Evolutionary conservation across 257 asterid genomes (phyloP).

Genomic region (Henckelia pumila): DNA sequence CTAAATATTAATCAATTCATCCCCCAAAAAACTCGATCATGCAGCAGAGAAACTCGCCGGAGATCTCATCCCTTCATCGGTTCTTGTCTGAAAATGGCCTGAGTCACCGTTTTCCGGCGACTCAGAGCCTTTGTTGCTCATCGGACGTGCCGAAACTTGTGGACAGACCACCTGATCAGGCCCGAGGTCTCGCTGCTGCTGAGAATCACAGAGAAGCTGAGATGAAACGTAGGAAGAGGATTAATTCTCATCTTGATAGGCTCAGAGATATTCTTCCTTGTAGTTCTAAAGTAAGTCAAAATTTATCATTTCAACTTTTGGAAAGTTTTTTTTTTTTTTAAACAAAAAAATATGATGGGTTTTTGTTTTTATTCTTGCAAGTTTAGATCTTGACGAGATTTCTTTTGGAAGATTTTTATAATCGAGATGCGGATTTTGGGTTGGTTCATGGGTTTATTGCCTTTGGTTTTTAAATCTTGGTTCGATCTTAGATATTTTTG

Average conservation of each 20-base stretch:
- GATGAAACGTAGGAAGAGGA: slow-evolving; percentile 30
- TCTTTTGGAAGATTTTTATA: neutral
- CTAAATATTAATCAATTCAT: neutral
- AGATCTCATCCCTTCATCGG: neutral
- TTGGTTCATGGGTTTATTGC: neutral
- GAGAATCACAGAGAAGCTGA: slow-evolving; percentile 35
- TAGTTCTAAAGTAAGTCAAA: slow-evolving; percentile 25
- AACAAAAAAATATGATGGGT: neutral
- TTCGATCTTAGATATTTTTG: too few species aligned
- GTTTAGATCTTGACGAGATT: neutral
- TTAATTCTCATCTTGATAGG: slow-evolving; percentile 29
- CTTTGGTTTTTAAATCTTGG: neutral
- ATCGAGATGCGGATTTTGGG: too few species aligned
- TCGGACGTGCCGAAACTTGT: neutral
- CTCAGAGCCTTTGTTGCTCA: neutral
- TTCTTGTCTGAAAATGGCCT: neutral
- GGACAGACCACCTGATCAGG: slow-evolving; percentile 3
- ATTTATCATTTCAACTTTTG: too few species aligned
- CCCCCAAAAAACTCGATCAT: neutral
- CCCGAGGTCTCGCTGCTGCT: slow-evolving; percentile 30
- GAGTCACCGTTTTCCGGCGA: neutral
- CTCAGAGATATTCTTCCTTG: slow-evolving; percentile 26
- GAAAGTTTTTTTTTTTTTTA: too few species aligned
- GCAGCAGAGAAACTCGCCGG: neutral
- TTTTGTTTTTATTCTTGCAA: neutral